Evolutionary conservation across 192 early-diverging fungal species (phyloP), one percentile per base, ranked within the genome.

Genomic region (Coemansia sp.): DNA sequence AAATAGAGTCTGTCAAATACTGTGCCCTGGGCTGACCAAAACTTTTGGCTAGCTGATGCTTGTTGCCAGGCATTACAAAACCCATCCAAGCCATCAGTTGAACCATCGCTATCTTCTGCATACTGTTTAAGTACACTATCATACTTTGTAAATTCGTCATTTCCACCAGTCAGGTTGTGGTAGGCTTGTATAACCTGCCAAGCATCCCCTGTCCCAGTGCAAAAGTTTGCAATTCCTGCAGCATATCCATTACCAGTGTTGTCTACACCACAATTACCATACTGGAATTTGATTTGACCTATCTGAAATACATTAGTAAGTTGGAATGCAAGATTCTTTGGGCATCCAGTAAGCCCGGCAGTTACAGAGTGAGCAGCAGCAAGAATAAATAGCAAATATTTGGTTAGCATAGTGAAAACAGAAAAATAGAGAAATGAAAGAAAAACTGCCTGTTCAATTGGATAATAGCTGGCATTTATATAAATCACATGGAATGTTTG

Each of bases 211-310:
- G 69, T 72, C 35, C 58, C 62, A 34, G 85, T 79, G 39, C 76
- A 81, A 66, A 86, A 86, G 2, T 79, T 81, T 4, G 79, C 81
- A 58, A 86, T 81, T 20, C 85, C 85, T 28, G 64, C 71, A 12
- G 79, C 74, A 42, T 67, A 86, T 9, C 77, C 85, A n/a, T 81
- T 60, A 23, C 75, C 75, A 49, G 80, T 70, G 0, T 63, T 12
- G 28, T 83, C 69, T 34, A 81, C 46, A 28, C 68, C 60, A 66
- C 73, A 82, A 45, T 76, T 78, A 25, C 72, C 75, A 53, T 75
- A 86, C 35, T 73, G 34, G 48, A 84, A 79, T 42, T 66, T 12
- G 1, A 49, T 71, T 25, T 71, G 53, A 6, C 70, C 71, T 60
- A 74, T 68, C 53, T 86, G 83, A 58, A 67, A 80, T 12, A 71